Evolutionary conservation across 805 yeast genomes (phyloP).

Genomic region (Yarrowia hollandica): DNA sequence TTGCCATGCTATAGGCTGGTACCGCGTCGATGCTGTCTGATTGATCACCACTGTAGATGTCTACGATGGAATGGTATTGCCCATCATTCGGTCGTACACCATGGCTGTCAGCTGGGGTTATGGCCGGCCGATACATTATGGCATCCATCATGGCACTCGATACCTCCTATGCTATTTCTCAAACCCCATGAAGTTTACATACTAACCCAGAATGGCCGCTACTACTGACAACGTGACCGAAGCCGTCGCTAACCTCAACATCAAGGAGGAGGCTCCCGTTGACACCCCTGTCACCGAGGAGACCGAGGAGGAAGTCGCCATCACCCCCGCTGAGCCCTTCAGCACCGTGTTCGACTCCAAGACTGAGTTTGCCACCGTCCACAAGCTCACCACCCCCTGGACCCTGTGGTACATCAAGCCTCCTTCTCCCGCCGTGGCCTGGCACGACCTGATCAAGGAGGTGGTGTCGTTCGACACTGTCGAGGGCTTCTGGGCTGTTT

Average conservation of each 20-base stretch:
- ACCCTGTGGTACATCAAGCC: conserved; percentile 98
- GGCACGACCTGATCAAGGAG: conserved; percentile 91
- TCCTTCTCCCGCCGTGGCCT: conserved; percentile 61
- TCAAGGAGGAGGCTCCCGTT: conserved; percentile 39
- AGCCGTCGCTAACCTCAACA: conserved; percentile 35
- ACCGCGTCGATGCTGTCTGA: too few relatives aligned
- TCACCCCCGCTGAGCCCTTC: conserved; percentile 21
- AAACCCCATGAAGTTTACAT: too few relatives aligned
- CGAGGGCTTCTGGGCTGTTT: conserved; percentile 98
- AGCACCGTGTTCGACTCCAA: conserved; percentile 40
- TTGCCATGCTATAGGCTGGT: too few relatives aligned
- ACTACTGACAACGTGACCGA: conserved; percentile 28
- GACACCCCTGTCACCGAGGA: not conserved
- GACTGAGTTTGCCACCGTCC: conserved; percentile 63
- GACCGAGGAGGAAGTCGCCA: conserved; percentile 5
- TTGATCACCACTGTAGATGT: too few relatives aligned
- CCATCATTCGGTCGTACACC: too few relatives aligned
- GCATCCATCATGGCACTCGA: too few relatives aligned
- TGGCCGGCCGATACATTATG: too few relatives aligned
- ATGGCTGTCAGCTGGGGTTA: too few relatives aligned
- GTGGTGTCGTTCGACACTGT: conserved; percentile 91
- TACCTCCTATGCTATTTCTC: too few relatives aligned
- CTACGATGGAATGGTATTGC: too few relatives aligned
- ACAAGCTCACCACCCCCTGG: conserved; percentile 89
- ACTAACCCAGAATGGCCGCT: conserved; percentile 27